Conservation (phyloP, 2,329 filamentous ascomycete genomes). For the Paramyrothecium roridum region DNA sequence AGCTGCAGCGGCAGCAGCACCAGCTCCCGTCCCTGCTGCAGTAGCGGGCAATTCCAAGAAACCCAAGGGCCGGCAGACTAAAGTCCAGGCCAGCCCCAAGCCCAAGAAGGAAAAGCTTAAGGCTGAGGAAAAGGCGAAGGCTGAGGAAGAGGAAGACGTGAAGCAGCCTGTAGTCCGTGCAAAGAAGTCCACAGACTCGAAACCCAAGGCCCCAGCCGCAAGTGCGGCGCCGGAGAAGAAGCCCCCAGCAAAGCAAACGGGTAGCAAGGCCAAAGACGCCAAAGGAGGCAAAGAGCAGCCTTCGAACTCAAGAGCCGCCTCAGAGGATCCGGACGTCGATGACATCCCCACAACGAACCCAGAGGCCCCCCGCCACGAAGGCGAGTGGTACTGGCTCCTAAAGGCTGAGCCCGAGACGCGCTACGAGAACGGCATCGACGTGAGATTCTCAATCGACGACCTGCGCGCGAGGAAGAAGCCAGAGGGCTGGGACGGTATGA, state of each 20-base stretch:
- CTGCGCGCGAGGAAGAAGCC: conserved; percentile 68
- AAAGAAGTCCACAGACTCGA: neutral
- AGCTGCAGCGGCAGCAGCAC: neutral
- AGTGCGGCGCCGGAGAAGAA: neutral
- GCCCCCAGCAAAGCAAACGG: neutral
- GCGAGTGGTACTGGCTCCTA: conserved; percentile 69
- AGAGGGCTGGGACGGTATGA: conserved; percentile 86
- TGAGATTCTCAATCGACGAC: conserved; percentile 93
- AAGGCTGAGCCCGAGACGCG: conserved; percentile 88
- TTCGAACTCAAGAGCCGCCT: conserved; percentile 7
- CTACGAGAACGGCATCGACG: conserved; percentile 81
- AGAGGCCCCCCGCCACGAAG: conserved; percentile 34
- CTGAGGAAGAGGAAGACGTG: neutral
- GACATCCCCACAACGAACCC: conserved; percentile 33
- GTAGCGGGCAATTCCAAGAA: conserved; percentile 3
- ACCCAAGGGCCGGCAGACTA: conserved; percentile 1
- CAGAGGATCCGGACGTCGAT: conserved; percentile 26
- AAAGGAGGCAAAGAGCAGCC: neutral
- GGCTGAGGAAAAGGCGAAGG: conserved; percentile 1
- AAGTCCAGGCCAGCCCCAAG: neutral
- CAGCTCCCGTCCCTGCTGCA: neutral
- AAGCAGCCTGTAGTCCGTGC: neutral
- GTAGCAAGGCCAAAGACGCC: neutral
- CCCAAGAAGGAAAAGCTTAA: neutral
- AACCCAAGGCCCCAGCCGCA: neutral